A percentile compares a stretch with the other conserved stretches of the same genome.
Conservation (phyloP, 805 yeast species). For the Kazachstania viticola region DNA sequence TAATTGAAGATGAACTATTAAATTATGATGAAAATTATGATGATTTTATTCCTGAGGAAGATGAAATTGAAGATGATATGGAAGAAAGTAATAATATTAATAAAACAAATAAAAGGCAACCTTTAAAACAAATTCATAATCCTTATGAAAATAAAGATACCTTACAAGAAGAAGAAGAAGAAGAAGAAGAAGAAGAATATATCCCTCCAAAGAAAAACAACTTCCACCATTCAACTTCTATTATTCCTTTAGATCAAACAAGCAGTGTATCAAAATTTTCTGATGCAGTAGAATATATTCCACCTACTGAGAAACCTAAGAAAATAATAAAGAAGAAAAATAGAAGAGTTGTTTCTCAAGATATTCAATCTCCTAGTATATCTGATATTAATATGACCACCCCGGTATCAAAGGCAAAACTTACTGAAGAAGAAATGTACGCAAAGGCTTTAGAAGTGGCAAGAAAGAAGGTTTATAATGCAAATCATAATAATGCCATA, state of each 20-base stretch:
- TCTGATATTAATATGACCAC: background rate
- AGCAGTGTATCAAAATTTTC: conserved; percentile 19
- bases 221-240: background rate
- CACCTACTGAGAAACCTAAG: background rate
- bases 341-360: background rate
- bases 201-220: background rate
- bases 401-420: conserved; percentile 3
- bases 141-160: background rate
- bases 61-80: conserved; percentile 1
- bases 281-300: conserved; percentile 17
- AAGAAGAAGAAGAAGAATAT: conserved; percentile 12
- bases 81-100: too few relatives aligned
- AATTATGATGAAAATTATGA: background rate
- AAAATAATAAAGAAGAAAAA: background rate
- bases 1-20: background rate
- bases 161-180: background rate
- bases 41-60: background rate
- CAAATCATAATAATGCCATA: background rate
- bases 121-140: background rate
- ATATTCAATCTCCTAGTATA: background rate
- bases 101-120: too few relatives aligned
- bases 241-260: conserved; percentile 11
- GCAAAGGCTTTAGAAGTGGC: conserved; percentile 46
- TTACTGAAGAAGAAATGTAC: conserved; percentile 38
- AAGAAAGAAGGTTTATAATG: conserved; percentile 38